Evolutionary conservation across 2,329 filamentous ascomycete species (phyloP).

Genomic region (Bisporella sp.): DNA sequence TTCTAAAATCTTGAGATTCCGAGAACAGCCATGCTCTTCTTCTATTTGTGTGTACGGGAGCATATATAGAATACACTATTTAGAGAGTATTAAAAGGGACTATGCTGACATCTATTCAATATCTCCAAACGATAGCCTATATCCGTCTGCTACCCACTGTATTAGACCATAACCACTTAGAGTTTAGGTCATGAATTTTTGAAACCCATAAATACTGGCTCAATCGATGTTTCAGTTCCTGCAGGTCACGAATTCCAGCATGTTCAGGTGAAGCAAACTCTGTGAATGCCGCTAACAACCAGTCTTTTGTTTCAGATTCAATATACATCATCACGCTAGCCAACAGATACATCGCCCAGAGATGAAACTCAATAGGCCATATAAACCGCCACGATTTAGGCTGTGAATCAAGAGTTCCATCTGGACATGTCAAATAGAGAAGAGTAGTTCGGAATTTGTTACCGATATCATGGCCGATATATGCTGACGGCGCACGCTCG

Average conservation of each 20-base stretch:
- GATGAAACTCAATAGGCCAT: background rate
- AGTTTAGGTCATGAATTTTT: constrained; percentile 1
- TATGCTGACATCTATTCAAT: too few species aligned
- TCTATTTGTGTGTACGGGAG: too few species aligned
- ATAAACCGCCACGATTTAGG: too few species aligned
- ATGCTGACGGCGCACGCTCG: background rate
- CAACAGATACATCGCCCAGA: background rate
- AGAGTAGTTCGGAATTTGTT: background rate
- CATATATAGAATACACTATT: too few species aligned
- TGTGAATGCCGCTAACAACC: background rate
- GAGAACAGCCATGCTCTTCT: too few species aligned
- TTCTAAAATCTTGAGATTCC: too few species aligned
- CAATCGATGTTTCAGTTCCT: background rate
- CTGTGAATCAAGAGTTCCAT: too few species aligned
- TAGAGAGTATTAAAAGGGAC: too few species aligned
- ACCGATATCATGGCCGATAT: background rate
- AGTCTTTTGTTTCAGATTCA: background rate
- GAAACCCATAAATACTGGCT: background rate
- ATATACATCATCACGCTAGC: constrained; percentile 1
- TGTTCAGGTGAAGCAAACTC: background rate
- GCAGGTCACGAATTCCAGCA: background rate
- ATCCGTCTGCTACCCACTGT: background rate
- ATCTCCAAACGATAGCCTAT: too few species aligned
- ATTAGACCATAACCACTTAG: constrained; percentile 1
- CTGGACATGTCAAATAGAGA: background rate